Evolutionary conservation across 2,329 filamentous ascomycete species (phyloP), one percentile per base, ranked within the genome.

Genomic region (Verticillium zaregamsianum): DNA sequence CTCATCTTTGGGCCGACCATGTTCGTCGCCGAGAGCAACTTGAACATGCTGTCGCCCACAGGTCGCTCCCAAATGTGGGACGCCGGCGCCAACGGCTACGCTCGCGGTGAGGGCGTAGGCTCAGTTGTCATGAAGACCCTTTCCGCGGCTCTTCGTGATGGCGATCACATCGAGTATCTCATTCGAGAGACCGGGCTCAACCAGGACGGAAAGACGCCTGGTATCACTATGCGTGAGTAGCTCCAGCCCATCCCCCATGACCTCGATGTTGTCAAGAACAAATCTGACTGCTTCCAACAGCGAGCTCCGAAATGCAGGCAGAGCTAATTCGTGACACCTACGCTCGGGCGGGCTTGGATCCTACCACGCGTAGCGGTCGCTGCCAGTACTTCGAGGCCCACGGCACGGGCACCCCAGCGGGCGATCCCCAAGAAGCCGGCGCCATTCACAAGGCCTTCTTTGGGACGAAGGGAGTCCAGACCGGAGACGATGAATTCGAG

Each of bases 21-120:
- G 4, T 57, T 45, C 15, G 55, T 61, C 14, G 57, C 54, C 31
- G 65, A 72, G 67, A 45, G 66, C 5, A 66, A 68, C 20, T 58
- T 69, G 40, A 68, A 69, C 9, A 64, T 72, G 0, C 66, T 75
- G 2, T 69, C 68, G 1, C 67, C 72, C 2, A 64, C 63, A 15
- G 68, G 69, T 7, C 65, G 60, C 0, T 71, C 67, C 61, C 64
- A 70, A 33, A 71, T 69, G 12, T 80, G 77, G 57, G 77, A 79
- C 49, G 67, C 71, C 8, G 63, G 66, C 6, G 81, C 78, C 1
- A 69, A 80, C 58, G 82, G 82, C 0, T 84, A 82, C 59, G 78
- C 71, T 0, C 75, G 83, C 0, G 83, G 82, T 9, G 84, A 86
- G 55, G 83, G 82, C 1, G 67, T 81, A 5, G 79, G 76, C 0